These are phyloP conservation scores for Athelia psychrophila DNA, from an alignment of 1,284 basidiomycete species.

Conservation along the genomic window DNA sequence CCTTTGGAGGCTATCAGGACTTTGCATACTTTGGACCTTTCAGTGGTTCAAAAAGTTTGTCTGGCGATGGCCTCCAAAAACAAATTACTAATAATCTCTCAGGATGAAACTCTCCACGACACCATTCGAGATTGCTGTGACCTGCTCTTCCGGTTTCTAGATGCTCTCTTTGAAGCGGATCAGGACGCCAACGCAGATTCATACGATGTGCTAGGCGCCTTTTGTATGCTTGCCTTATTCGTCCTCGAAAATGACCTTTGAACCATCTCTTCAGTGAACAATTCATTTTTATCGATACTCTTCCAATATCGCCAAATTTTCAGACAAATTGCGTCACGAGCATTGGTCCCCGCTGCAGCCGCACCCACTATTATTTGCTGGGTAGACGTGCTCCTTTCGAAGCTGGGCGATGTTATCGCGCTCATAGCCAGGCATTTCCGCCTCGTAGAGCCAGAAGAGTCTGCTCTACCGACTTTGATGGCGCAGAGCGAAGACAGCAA, in stretches of 20 bases:
- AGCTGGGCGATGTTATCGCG: conserved; percentile 41
- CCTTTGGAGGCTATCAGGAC: no score
- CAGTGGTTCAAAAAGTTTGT: conserved; percentile 20
- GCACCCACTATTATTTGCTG: conserved; percentile 48
- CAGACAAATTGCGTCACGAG: conserved; percentile 37
- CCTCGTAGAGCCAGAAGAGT: conserved; percentile 8
- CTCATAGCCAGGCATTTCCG: conserved; percentile 31
- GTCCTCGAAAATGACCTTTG: neutral
- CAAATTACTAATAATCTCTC: neutral
- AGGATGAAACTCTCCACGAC: conserved; percentile 33
- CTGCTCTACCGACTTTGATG: conserved; percentile 29
- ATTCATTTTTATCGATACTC: conserved; percentile 33
- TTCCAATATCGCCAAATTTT: conserved; percentile 49
- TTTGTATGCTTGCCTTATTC: conserved; percentile 15
- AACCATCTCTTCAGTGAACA: conserved; percentile 16
- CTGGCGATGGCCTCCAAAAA: neutral
- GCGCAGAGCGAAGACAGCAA: conserved; percentile 44
- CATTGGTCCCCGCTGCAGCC: conserved; percentile 14
- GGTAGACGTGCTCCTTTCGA: conserved; percentile 60
- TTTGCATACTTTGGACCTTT: conserved; percentile 10
- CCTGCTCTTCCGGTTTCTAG: conserved; percentile 3
- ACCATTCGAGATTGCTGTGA: conserved; percentile 32
- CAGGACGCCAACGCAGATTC: neutral
- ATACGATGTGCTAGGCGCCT: conserved; percentile 14
- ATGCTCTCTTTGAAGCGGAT: neutral